These are phyloP conservation scores for Ophiocordyceps robertsii DNA, from an alignment of 2,329 filamentous ascomycete species.

Conservation along the genomic window DNA sequence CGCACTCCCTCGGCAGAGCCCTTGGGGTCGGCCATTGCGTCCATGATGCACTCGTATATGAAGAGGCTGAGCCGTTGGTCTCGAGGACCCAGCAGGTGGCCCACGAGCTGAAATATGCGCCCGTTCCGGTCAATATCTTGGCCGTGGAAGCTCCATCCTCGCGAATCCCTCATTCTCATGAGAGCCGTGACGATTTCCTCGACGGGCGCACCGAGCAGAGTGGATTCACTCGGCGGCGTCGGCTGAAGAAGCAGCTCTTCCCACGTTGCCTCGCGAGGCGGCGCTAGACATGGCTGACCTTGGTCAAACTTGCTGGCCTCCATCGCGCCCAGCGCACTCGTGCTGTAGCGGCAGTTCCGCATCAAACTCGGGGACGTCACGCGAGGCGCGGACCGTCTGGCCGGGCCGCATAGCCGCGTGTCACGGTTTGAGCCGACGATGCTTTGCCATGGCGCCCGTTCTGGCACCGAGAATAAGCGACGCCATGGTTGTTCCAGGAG, in stretches of 20 bases:
- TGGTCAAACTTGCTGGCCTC: neutral
- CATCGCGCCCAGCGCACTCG: constrained; percentile 1
- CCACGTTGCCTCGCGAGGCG: neutral
- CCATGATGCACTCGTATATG: constrained; percentile 63
- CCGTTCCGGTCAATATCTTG: constrained; percentile 11
- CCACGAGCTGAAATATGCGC: constrained; percentile 31
- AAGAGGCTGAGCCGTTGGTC: constrained; percentile 39
- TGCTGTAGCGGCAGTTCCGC: constrained; percentile 4
- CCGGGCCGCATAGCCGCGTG: neutral
- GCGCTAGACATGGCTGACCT: neutral
- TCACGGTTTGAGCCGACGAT: constrained; percentile 11
- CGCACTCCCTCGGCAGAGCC: constrained; percentile 55
- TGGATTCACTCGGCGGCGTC: constrained; percentile 7
- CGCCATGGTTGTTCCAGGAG: constrained; percentile 48
- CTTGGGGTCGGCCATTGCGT: constrained; percentile 51
- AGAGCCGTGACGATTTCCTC: constrained; percentile 16
- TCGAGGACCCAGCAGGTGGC: constrained; percentile 43
- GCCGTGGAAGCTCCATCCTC: constrained; percentile 6
- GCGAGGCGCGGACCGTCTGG: constrained; percentile 1
- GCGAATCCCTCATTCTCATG: constrained; percentile 10
- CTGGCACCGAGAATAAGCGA: constrained; percentile 46
- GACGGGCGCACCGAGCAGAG: constrained; percentile 6
- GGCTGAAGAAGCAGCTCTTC: constrained; percentile 7
- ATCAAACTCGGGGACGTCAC: too few relatives aligned
- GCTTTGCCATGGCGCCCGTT: constrained; percentile 22